Evolutionary conservation across 768 basidiomycete genomes (phyloP).

Genomic region (Pleurotus salmoneostramineus): DNA sequence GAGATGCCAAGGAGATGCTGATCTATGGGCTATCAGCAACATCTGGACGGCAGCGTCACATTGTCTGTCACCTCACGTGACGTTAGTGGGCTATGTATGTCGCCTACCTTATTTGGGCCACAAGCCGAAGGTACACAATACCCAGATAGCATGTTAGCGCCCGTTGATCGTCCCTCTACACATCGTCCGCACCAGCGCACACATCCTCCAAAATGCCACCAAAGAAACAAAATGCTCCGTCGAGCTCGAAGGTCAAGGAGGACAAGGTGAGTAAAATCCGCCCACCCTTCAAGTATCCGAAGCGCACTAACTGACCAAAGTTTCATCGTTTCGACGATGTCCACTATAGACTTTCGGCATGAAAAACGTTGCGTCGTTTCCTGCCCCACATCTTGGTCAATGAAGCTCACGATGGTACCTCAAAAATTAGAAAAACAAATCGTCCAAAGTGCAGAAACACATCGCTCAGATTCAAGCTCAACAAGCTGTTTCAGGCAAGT

Average conservation of each 20-base stretch:
- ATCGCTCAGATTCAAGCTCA: conserved; percentile 80
- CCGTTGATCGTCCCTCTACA: neutral
- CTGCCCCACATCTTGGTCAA: neutral
- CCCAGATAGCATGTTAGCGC: neutral
- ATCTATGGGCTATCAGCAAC: too few species aligned
- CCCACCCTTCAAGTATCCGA: conserved; percentile 10
- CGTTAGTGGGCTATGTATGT: too few species aligned
- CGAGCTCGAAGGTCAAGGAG: conserved; percentile 70
- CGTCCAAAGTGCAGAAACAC: conserved; percentile 85
- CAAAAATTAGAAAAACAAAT: conserved; percentile 80
- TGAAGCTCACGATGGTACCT: conserved; percentile 4
- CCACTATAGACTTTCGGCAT: conserved; percentile 72
- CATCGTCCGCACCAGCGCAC: neutral
- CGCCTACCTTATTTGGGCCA: too few species aligned
- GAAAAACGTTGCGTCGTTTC: conserved; percentile 65
- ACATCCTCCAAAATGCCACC: conserved; percentile 57
- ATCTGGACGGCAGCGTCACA: too few species aligned
- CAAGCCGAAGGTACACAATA: too few species aligned
- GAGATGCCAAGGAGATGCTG: too few species aligned
- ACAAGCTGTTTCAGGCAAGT: conserved; percentile 72
- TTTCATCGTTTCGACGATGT: conserved; percentile 10
- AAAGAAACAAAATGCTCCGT: conserved; percentile 47
- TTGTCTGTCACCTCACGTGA: too few species aligned
- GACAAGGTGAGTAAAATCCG: conserved; percentile 59
- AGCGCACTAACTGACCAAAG: conserved; percentile 25